A percentile compares a stretch with the other conserved stretches of the same genome.
phyloP scores from a whole-genome alignment of 2,329 filamentous ascomycete species.

The Alternaria novae-zelandiae region DNA sequence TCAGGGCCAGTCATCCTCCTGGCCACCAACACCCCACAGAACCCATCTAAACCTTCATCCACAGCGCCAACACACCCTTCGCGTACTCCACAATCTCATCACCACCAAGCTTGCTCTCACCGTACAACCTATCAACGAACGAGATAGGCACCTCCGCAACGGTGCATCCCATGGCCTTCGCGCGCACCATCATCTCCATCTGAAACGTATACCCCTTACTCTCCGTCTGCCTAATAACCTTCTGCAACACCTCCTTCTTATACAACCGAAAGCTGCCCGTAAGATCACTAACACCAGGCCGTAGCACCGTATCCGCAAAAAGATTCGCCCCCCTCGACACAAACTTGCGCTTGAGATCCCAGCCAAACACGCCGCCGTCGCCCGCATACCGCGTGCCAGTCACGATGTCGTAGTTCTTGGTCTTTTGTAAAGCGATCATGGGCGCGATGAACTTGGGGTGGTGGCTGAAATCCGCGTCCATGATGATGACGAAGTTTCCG shows the following conservation, averaged over 20 bases:
- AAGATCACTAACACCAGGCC: slow-evolving; percentile 92
- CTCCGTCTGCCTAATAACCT: slow-evolving; percentile 88
- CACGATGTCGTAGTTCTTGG: slow-evolving; percentile 89
- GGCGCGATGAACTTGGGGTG: slow-evolving; percentile 98
- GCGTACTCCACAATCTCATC: slow-evolving; percentile 97
- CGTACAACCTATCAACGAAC: slow-evolving; percentile 91
- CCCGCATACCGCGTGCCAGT: slow-evolving; percentile 94
- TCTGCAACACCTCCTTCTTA: slow-evolving; percentile 86
- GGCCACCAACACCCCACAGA: slow-evolving; percentile 38
- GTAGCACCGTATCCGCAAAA: slow-evolving; percentile 91
- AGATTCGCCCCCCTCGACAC: slow-evolving; percentile 89
- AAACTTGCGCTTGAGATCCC: slow-evolving; percentile 84
- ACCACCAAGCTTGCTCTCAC: slow-evolving; percentile 91
- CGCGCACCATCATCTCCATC: slow-evolving; percentile 99
- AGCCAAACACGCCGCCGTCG: slow-evolving; percentile 85
- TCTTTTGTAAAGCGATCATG: slow-evolving; percentile 85
- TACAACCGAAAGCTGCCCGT: slow-evolving; percentile 95
- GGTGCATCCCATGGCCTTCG: slow-evolving; percentile 92
- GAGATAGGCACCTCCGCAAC: slow-evolving; percentile 96
- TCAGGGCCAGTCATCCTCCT: neutral
- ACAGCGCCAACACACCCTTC: slow-evolving; percentile 64
- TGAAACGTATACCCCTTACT: slow-evolving; percentile 99
- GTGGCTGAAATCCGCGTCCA: slow-evolving; percentile 99
- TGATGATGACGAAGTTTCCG: slow-evolving; percentile 98
- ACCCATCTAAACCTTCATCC: slow-evolving; percentile 55